Percentiles rank a stretch among this genome's conserved stretches.
Evolutionary conservation across 495 filamentous ascomycete genomes (phyloP).

Genomic region (Aspergillus campestris): DNA sequence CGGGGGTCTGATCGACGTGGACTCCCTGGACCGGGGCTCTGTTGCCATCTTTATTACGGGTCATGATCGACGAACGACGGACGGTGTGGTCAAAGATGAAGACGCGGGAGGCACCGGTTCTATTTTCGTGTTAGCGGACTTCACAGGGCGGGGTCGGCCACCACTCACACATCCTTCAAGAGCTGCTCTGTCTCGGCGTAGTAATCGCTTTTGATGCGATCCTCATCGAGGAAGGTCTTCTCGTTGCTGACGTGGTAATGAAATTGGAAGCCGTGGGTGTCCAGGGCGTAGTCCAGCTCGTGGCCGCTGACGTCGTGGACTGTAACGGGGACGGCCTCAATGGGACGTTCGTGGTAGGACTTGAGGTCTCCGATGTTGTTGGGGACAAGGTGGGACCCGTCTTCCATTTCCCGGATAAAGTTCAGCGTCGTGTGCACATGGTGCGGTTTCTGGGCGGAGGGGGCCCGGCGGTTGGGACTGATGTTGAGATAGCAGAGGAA

Average conservation of each 20-base stretch:
- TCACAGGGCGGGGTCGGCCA: neutral
- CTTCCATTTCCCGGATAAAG: slow-evolving; percentile 50
- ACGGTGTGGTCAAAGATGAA: slow-evolving; percentile 73
- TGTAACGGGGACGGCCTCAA: slow-evolving; percentile 19
- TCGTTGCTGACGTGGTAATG: slow-evolving; percentile 39
- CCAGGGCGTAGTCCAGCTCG: slow-evolving; percentile 42
- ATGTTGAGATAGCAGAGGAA: slow-evolving; percentile 5
- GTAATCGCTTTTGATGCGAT: slow-evolving; percentile 55
- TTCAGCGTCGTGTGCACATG: slow-evolving; percentile 51
- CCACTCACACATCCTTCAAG: slow-evolving; percentile 48
- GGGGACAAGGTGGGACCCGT: slow-evolving; percentile 48
- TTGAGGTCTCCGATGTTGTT: slow-evolving; percentile 40
- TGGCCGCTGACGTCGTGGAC: slow-evolving; percentile 42
- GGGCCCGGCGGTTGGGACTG: slow-evolving; percentile 9
- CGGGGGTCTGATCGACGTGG: slow-evolving; percentile 66
- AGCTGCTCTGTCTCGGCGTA: slow-evolving; percentile 61
- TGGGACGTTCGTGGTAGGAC: slow-evolving; percentile 38
- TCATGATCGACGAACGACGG: slow-evolving; percentile 41
- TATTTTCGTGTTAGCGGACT: slow-evolving; percentile 8
- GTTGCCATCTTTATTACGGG: slow-evolving; percentile 13
- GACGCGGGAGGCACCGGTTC: slow-evolving; percentile 46
- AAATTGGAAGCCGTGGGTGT: slow-evolving; percentile 43
- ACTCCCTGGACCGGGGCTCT: slow-evolving; percentile 60
- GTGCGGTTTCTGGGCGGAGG: slow-evolving; percentile 20
- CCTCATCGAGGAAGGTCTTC: slow-evolving; percentile 53